Percentiles rank a stretch among this genome's conserved stretches.
These are phyloP conservation scores for Epicoccum nigrum DNA, from an alignment of 2,329 filamentous ascomycete genomes.

Conservation along the genomic window DNA sequence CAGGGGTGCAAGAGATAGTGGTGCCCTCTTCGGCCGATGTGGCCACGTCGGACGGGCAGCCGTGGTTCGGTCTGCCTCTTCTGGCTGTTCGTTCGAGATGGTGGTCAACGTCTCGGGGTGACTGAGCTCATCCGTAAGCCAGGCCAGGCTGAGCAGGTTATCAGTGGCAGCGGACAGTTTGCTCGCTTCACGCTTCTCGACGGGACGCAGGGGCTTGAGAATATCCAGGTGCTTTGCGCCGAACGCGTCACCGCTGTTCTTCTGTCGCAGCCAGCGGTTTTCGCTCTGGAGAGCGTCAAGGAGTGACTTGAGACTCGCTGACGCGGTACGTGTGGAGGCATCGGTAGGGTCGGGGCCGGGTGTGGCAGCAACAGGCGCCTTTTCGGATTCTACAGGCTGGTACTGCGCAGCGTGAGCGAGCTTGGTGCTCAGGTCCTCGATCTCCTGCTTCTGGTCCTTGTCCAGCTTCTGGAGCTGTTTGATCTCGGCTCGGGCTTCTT, in stretches of 20 bases:
- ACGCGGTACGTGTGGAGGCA: slow-evolving; percentile 12
- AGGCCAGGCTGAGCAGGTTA: slow-evolving; percentile 6
- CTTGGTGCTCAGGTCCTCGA: slow-evolving; percentile 23
- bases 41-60: neutral
- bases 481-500: slow-evolving; percentile 29
- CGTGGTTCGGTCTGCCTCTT: neutral
- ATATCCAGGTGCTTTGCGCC: slow-evolving; percentile 4
- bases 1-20: slow-evolving; percentile 3
- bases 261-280: slow-evolving; percentile 39
- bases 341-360: slow-evolving; percentile 18
- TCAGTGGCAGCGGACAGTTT: slow-evolving; percentile 10
- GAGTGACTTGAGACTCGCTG: slow-evolving; percentile 24
- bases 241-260: slow-evolving; percentile 28
- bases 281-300: slow-evolving; percentile 35
- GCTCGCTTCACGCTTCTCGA: slow-evolving; percentile 9
- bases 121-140: slow-evolving; percentile 4
- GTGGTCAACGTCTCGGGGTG: slow-evolving; percentile 8
- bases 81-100: slow-evolving; percentile 3
- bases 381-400: slow-evolving; percentile 11
- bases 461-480: slow-evolving; percentile 25
- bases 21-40: neutral
- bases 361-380: slow-evolving; percentile 16
- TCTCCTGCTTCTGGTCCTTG: slow-evolving; percentile 25
- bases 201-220: slow-evolving; percentile 4
- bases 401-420: slow-evolving; percentile 9